Conservation (phyloP, 108 stramenopile species). For the Cyclotella cryptica region DNA sequence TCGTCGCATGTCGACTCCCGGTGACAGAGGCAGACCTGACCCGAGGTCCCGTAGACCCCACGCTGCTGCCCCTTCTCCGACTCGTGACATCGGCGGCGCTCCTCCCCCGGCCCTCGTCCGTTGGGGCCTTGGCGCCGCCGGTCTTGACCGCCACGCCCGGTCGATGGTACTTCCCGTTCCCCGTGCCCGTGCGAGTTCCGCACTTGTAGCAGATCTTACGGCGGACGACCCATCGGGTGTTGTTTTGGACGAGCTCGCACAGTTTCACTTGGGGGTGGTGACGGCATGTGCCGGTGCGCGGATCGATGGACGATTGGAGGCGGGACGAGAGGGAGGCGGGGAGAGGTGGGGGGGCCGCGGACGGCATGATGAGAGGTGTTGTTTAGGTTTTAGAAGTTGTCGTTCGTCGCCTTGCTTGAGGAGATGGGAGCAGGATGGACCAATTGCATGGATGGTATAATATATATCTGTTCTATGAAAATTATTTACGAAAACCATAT, state of each 20-base stretch:
- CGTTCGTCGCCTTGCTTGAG: too few relatives aligned
- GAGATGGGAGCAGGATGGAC: too few relatives aligned
- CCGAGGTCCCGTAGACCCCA: too few relatives aligned
- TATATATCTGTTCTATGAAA: too few relatives aligned
- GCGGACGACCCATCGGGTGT: conserved; percentile 47
- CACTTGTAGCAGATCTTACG: conserved; percentile 57
- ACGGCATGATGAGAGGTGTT: too few relatives aligned
- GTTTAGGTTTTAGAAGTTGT: too few relatives aligned
- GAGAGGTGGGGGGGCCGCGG: conserved; percentile 40
- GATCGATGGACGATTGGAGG: conserved; percentile 46
- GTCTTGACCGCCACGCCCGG: conserved; percentile 21
- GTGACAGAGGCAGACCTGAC: background rate
- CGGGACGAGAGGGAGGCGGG: conserved; percentile 44
- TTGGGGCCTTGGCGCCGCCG: conserved; percentile 3
- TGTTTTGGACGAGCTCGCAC: conserved; percentile 47
- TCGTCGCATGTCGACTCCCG: background rate
- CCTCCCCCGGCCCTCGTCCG: background rate
- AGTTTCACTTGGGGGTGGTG: conserved; percentile 47
- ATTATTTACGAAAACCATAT: too few relatives aligned
- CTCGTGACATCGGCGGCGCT: background rate
- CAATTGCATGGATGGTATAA: too few relatives aligned
- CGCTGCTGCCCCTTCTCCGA: background rate
- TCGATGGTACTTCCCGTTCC: background rate
- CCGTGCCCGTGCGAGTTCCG: background rate
- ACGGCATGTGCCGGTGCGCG: conserved; percentile 33